Evolutionary conservation across 2,329 filamentous ascomycete genomes (phyloP).

Genomic region (Calonectria honghensis): DNA sequence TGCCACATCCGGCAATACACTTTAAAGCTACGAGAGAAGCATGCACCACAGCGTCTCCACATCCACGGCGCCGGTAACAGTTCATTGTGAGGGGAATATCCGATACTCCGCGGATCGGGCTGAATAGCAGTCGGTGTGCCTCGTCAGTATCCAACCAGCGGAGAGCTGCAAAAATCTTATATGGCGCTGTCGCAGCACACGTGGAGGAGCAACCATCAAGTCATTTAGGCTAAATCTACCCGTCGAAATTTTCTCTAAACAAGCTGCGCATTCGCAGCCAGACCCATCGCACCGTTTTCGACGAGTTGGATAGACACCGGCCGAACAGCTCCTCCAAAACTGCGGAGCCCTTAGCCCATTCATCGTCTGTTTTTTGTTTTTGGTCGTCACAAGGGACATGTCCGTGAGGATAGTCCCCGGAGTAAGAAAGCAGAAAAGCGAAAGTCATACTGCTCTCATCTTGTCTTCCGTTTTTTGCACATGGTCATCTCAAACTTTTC

Average conservation of each 20-base stretch:
- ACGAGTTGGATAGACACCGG: background rate
- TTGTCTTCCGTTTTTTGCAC: background rate
- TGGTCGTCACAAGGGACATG: background rate
- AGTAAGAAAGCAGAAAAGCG: background rate
- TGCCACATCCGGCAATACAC: background rate
- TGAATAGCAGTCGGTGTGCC: background rate
- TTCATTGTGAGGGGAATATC: background rate
- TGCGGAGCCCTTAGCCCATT: background rate
- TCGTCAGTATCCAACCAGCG: background rate
- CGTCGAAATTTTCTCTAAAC: background rate
- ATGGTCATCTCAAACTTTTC: background rate
- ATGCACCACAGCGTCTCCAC: background rate
- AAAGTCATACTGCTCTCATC: background rate
- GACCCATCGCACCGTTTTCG: background rate
- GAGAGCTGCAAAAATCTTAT: background rate
- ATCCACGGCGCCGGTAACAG: background rate
- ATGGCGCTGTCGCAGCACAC: background rate
- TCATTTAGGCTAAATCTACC: conserved; percentile 15
- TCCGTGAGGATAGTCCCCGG: background rate
- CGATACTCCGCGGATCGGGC: background rate
- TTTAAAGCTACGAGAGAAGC: background rate
- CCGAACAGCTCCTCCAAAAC: background rate
- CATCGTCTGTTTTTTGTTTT: background rate
- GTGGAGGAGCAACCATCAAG: conserved; percentile 1
- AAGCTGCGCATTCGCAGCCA: background rate